Evolutionary conservation across 1,284 basidiomycete species (phyloP).

Genomic region (Anthracocystis panici-leucophaei): DNA sequence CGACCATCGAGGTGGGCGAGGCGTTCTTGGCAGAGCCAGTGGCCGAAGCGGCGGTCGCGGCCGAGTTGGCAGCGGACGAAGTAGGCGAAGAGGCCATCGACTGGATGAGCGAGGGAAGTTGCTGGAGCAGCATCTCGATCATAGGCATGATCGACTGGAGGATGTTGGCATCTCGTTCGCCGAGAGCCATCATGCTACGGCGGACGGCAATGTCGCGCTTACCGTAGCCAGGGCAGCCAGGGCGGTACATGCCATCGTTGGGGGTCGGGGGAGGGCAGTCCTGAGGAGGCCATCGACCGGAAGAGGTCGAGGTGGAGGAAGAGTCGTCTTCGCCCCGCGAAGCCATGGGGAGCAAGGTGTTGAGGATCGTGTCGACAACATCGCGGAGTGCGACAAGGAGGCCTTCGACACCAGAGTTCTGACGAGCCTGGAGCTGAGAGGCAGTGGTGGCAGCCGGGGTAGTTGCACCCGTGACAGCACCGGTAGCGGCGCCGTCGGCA

Average conservation of each 20-base stretch:
- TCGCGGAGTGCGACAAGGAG: conserved; percentile 48
- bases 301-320: conserved; percentile 14
- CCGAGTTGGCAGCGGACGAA: conserved; percentile 15
- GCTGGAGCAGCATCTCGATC: conserved; percentile 50
- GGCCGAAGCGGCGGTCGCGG: conserved; percentile 31
- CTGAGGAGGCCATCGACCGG: conserved; percentile 31
- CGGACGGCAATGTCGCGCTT: conserved; percentile 45
- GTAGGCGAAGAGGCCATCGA: conserved; percentile 26
- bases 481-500: not conserved
- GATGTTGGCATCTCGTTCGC: conserved; percentile 43
- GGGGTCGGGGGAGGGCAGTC: conserved; percentile 53
- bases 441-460: not conserved
- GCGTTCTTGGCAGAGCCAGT: conserved; percentile 20
- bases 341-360: conserved; percentile 56
- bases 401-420: conserved; percentile 48
- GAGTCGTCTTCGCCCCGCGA: conserved; percentile 35
- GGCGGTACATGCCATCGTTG: conserved; percentile 60
- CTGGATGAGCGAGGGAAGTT: conserved; percentile 40
- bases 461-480: not conserved
- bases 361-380: conserved; percentile 56
- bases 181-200: conserved; percentile 32
- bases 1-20: conserved; percentile 32
- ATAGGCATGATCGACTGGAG: conserved; percentile 48
- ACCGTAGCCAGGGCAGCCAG: conserved; percentile 60
- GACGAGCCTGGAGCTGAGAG: conserved; percentile 28